phyloP scores from a whole-genome alignment of 441 rosid genomes.

The Dalechampia spathulata region DNA sequence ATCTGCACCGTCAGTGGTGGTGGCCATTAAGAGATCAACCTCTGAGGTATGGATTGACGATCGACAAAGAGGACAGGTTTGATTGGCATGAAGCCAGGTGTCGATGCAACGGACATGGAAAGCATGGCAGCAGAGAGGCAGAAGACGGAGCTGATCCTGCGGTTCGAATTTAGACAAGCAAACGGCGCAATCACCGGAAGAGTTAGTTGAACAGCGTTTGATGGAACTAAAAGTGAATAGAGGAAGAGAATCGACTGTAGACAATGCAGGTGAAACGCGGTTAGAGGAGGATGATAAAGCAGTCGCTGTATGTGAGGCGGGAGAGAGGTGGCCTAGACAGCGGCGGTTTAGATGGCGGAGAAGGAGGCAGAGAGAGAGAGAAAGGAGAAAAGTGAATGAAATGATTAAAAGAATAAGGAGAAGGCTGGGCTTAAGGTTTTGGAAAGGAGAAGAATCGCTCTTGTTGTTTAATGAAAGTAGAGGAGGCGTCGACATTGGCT shows the following conservation, averaged over 20 bases:
- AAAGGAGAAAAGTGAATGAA: constrained; percentile 45
- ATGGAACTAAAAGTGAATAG: constrained; percentile 64
- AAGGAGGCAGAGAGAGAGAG: constrained; percentile 67
- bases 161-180: constrained; percentile 70
- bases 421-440: constrained; percentile 53
- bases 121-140: constrained; percentile 87
- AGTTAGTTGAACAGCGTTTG: constrained; percentile 39
- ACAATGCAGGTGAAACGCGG: constrained; percentile 16
- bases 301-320: constrained; percentile 14
- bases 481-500: constrained; percentile 15
- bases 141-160: constrained; percentile 71
- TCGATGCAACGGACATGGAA: constrained; percentile 77
- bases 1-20: constrained; percentile 15
- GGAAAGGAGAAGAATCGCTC: constrained; percentile 25
- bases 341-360: constrained; percentile 65
- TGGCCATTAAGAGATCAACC: constrained; percentile 44
- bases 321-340: constrained; percentile 31
- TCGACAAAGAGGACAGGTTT: constrained; percentile 90
- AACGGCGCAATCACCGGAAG: constrained; percentile 64
- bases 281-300: constrained; percentile 11
- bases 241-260: constrained; percentile 62
- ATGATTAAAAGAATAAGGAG: constrained; percentile 53
- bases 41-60: constrained; percentile 57
- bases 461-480: constrained; percentile 1
- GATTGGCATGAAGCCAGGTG: constrained; percentile 63